Evolutionary conservation across 2,329 filamentous ascomycete species (phyloP), one percentile per base, ranked within the genome.

Genomic region (Fusarium denticulatum): DNA sequence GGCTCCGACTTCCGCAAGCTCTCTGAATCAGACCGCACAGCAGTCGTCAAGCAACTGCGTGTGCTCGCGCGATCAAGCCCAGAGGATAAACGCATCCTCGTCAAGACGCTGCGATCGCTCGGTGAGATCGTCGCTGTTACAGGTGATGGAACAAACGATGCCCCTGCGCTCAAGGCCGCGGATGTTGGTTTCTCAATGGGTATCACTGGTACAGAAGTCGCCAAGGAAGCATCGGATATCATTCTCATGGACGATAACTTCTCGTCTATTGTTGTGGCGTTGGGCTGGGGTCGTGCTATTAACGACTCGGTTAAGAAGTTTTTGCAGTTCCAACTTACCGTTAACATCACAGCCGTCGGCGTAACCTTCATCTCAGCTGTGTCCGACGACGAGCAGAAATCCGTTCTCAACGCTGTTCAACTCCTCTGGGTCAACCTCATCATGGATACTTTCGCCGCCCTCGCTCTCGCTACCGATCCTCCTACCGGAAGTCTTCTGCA

Each of bases 161-260:
- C 89, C 4, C 89, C 90, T 28, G 90, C 90, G 63, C 82, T 92
- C 34, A 92, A 91, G 80, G 88, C 88, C 62, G 90, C 90, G 18
- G 90, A 92, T 79, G 89, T 92, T 59, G 90, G 90, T 20, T 91
- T 92, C 78, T 90, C 90, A 11, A 92, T 92, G 90, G 90, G 90
- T 68, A 88, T 92, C 61, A 86, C 89, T 26, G 90, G 90, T 69
- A 91, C 90, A 9, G 90, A 92, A 77, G 89, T 91, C 88, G 74
- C 74, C 30, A 91, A 91, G 81, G 90, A 92, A 77, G 90, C 90
- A 5, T 91, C 89, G 15, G 88, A 89, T 20, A 92, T 92, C 64
- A 89, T 92, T 67, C 84, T 92, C 15, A 87, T 92, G 81, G 90
- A 92, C 71, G 90, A 92, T 73, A 91, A 92, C 81, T 92, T 92